Percentiles rank a stretch among this genome's conserved stretches.
These are phyloP conservation scores for Erysiphe neolycopersici DNA, from an alignment of 2,329 filamentous ascomycete species.

Conservation along the genomic window DNA sequence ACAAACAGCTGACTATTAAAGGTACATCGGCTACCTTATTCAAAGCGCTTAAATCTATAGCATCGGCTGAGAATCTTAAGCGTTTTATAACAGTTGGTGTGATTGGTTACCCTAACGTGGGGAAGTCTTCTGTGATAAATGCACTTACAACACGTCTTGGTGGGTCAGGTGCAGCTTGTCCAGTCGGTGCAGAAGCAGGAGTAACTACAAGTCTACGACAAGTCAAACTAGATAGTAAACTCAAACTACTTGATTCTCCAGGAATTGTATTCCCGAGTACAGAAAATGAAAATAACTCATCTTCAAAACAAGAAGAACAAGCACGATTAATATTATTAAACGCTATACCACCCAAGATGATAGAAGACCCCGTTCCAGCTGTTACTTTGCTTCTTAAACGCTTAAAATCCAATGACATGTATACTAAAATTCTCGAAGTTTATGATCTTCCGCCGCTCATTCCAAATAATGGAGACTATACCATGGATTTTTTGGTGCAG, in stretches of 20 bases:
- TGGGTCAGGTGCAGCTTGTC: slow-evolving; percentile 45
- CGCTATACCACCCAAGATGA: slow-evolving; percentile 78
- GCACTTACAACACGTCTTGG: slow-evolving; percentile 56
- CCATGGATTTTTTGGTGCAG: slow-evolving; percentile 79
- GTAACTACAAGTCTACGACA: slow-evolving; percentile 71
- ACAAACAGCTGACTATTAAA: slow-evolving; percentile 67
- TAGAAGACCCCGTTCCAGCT: slow-evolving; percentile 73
- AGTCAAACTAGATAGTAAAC: slow-evolving; percentile 84
- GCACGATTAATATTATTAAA: slow-evolving; percentile 72
- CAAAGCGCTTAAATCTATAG: slow-evolving; percentile 71
- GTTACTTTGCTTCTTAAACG: slow-evolving; percentile 63
- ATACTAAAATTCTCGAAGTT: slow-evolving; percentile 53
- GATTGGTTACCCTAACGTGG: slow-evolving; percentile 87
- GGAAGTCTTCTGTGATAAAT: slow-evolving; percentile 93
- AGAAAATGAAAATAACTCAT: slow-evolving; percentile 24
- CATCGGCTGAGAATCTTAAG: slow-evolving; percentile 60
- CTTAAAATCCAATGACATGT: slow-evolving; percentile 43
- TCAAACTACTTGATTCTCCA: slow-evolving; percentile 79
- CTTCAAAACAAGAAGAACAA: slow-evolving; percentile 36
- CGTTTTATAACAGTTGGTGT: slow-evolving; percentile 75
- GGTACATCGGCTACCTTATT: slow-evolving; percentile 66
- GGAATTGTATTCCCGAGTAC: slow-evolving; percentile 78
- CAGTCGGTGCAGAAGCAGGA: slow-evolving; percentile 71
- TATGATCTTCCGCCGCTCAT: slow-evolving; percentile 69
- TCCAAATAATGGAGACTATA: slow-evolving; percentile 41